Conservation (phyloP, 2,329 filamentous ascomycete species). For the Beauveria rudraprayagi region DNA sequence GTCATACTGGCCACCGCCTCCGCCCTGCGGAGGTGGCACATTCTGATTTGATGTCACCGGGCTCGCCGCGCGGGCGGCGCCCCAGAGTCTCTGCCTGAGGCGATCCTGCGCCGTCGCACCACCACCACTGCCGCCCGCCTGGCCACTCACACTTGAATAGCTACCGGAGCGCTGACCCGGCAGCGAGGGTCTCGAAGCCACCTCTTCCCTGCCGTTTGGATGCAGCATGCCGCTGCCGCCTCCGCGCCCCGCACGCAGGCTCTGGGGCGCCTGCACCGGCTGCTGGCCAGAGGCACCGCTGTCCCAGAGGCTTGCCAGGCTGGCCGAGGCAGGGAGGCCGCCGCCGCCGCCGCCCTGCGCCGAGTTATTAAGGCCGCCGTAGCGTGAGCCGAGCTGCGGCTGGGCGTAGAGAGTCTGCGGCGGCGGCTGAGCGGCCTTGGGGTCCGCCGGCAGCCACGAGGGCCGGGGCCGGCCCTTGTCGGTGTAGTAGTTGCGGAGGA, state of each 20-base stretch:
- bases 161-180: slow-evolving; percentile 68
- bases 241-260: slow-evolving; percentile 22
- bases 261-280: slow-evolving; percentile 22
- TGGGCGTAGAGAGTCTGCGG: slow-evolving; percentile 47
- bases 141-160: slow-evolving; percentile 50
- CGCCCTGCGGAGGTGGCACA: slow-evolving; percentile 20
- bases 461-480: slow-evolving; percentile 80
- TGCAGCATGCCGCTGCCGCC: background rate
- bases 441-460: slow-evolving; percentile 81
- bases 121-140: slow-evolving; percentile 24
- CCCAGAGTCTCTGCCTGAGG: slow-evolving; percentile 72
- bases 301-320: slow-evolving; percentile 52
- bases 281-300: slow-evolving; percentile 26
- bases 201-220: slow-evolving; percentile 23
- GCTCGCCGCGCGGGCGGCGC: slow-evolving; percentile 46
- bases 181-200: slow-evolving; percentile 47
- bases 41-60: slow-evolving; percentile 32
- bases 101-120: slow-evolving; percentile 67
- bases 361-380: slow-evolving; percentile 38
- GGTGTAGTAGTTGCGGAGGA: slow-evolving; percentile 84
- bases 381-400: slow-evolving; percentile 42
- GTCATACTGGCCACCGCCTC: slow-evolving; percentile 16
- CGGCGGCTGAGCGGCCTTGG: slow-evolving; percentile 55
- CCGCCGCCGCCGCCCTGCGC: slow-evolving; percentile 23
- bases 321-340: background rate